Evolutionary conservation across 208 protist species (phyloP), one percentile per base, ranked within the genome.

Genomic region (Leishmania mexicana): DNA sequence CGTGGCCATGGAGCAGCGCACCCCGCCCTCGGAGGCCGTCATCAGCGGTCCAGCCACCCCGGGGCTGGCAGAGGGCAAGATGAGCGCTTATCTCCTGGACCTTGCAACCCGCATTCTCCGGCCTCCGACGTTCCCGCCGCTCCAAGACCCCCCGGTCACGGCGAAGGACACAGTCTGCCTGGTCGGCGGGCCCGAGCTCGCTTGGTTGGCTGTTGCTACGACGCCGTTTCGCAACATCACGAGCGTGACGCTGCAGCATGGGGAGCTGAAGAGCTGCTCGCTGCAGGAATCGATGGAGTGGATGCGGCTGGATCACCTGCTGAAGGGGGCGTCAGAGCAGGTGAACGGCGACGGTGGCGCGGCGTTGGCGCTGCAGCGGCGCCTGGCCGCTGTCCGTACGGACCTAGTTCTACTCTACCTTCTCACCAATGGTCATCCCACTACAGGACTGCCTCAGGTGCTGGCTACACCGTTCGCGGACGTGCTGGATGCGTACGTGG

Each of bases 201-300:
- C 92, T 70, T 85, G 92, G 74, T 77, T 86, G 53, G 89, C 84
- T 28, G 83, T 95, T 40, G 92, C 91, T 8, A 77, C 83, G 15
- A 93, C 90, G 24, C 91, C 93, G 2, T 95, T 96, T 67, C 83
- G 88, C 65, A 93, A 95, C 80, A 83, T 96, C 81, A 96, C 93
- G 2, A 89, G 82, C 35, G 53, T 94, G 17, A 90, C 83, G 35
- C 54, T 95, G 57, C 79, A 91, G 40, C 86, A 90, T 28, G 87
- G 89, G 40, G 93, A 96, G 71, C 58, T 95, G 83, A 86, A 86
- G 83, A 87, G 87, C 54, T 88, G 93, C 81, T 90, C 90, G 15
- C 68, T 96, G 58, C 81, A 78, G 58, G 89, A 93, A 42, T 82
- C 81, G 28, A 83, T 96, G 80, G 88, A 88, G 79, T 96, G 93